Percentiles rank a stretch among this genome's conserved stretches.
Evolutionary conservation across 371 early-diverging fungal genomes (phyloP).

Genomic region (Mortierella sp.): DNA sequence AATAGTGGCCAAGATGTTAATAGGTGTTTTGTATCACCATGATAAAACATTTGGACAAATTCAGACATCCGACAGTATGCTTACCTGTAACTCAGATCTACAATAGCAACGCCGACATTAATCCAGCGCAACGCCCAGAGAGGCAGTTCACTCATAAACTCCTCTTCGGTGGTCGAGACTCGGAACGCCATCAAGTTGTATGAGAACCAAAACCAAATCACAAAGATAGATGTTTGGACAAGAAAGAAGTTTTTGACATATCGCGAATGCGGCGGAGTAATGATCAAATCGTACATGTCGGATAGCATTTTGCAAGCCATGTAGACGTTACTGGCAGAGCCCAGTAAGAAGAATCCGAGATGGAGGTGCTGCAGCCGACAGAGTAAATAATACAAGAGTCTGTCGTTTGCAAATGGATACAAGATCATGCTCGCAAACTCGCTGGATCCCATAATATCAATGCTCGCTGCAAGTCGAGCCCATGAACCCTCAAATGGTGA

Average conservation of each 20-base stretch:
- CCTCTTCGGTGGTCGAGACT: slow-evolving; percentile 60
- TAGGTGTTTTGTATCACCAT: not conserved
- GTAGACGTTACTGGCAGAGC: slow-evolving; percentile 68
- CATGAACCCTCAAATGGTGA: slow-evolving; percentile 27
- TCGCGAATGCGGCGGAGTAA: slow-evolving; percentile 50
- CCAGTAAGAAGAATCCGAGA: slow-evolving; percentile 73
- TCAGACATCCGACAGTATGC: not conserved
- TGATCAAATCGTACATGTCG: slow-evolving; percentile 70
- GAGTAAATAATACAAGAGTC: slow-evolving; percentile 64
- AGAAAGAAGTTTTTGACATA: slow-evolving; percentile 59
- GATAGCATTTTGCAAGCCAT: slow-evolving; percentile 68
- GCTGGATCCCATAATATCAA: slow-evolving; percentile 42
- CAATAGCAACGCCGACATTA: slow-evolving; percentile 71
- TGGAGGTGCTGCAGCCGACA: slow-evolving; percentile 71
- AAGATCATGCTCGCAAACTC: slow-evolving; percentile 57
- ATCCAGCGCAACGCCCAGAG: slow-evolving; percentile 73
- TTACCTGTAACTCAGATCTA: slow-evolving; percentile 61
- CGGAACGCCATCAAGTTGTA: slow-evolving; percentile 74
- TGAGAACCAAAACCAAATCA: slow-evolving; percentile 72
- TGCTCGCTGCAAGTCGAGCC: slow-evolving; percentile 57
- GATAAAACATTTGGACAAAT: not conserved
- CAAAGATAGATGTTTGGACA: slow-evolving; percentile 59
- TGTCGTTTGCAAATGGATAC: slow-evolving; percentile 67
- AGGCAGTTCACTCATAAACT: slow-evolving; percentile 70
- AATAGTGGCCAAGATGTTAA: not conserved